Base-by-base conservation (phyloP, 768 basidiomycete genomes). In the Lentinula guzmanii region DNA sequence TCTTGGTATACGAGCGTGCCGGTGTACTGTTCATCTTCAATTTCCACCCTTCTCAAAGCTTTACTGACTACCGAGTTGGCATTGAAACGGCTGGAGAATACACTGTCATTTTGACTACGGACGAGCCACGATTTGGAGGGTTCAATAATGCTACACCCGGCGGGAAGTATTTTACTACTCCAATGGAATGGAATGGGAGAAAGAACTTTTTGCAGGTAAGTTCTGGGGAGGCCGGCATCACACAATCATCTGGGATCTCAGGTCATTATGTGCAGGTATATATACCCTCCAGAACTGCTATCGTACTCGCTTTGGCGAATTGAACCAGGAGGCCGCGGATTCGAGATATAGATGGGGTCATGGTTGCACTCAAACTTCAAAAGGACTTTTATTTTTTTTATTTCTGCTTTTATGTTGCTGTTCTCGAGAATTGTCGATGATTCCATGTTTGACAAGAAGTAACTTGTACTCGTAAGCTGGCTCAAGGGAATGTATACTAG, bases 11-110 rank as follows among this genome's bases (percentile, higher is more conserved):
- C 70, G 97, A 99, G 78, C 90, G 97, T 56, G 95, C 91, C 18
- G 91, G 93, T 35, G 80, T 98, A 46, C 76, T 99, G 50, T 99
- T 98, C 78, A 80, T 98, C 67, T 98, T 97, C 84, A 98, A 99
- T 76, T 96, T 98, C 82, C 87, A 98, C 77, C 87, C 93, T 5
- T 85, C 82, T n/a, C 73, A 91, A 43, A 96, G 94, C 62, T 99
- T 87, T 77, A 85, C 87, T 50, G 94, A 98, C 73, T 99, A 98
- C 74, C 86, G 95, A 52, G 87, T 98, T 56, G 97, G 97, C 5
- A 85, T 96, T 21, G 88, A 98, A 39, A 82, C 74, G 53, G 75
- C 90, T 31, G 97, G 97, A 9, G 86, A 95, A 73, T 98, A 98
- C 74, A 79, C 76, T 53, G 82, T 93, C 63, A 76, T 93, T 3